phyloP scores from a whole-genome alignment of 192 early-diverging fungal genomes.

The Coemansia sp. region DNA sequence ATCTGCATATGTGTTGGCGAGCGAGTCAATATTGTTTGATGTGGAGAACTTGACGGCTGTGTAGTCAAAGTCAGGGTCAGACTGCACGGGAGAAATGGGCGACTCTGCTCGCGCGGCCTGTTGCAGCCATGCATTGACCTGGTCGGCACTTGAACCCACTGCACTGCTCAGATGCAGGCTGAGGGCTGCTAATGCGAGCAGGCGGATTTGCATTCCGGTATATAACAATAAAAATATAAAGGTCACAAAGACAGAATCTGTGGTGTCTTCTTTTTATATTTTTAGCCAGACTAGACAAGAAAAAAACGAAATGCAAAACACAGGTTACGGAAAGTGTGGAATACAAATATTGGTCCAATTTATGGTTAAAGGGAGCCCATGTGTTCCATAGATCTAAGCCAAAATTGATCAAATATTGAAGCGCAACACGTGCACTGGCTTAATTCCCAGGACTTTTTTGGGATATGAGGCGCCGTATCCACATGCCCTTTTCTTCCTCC shows the following conservation, averaged over 20 bases:
- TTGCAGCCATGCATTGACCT: constrained; percentile 18
- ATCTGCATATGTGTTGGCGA: constrained; percentile 23
- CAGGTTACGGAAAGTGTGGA: no score
- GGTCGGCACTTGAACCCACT: not conserved
- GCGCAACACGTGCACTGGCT: no score
- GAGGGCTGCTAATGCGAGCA: constrained; percentile 10
- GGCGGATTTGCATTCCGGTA: constrained; percentile 3
- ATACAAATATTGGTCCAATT: no score
- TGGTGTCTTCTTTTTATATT: not conserved
- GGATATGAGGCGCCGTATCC: not conserved
- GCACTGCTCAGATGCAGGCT: constrained; percentile 5
- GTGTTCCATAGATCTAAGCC: no score
- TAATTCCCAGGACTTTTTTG: no score
- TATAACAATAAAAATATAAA: not conserved
- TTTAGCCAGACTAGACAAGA: not conserved
- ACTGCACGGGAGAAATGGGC: constrained; percentile 21
- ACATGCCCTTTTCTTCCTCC: not conserved
- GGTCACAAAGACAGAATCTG: not conserved
- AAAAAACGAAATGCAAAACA: not conserved
- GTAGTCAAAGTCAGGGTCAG: constrained; percentile 34
- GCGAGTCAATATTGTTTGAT: constrained; percentile 8
- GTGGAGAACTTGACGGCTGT: constrained; percentile 39
- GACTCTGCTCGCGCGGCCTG: constrained; percentile 20
- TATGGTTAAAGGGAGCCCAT: no score
- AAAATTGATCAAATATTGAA: no score